phyloP scores from a whole-genome alignment of 371 early-diverging fungal genomes.

The Mucor lusitanicus region DNA sequence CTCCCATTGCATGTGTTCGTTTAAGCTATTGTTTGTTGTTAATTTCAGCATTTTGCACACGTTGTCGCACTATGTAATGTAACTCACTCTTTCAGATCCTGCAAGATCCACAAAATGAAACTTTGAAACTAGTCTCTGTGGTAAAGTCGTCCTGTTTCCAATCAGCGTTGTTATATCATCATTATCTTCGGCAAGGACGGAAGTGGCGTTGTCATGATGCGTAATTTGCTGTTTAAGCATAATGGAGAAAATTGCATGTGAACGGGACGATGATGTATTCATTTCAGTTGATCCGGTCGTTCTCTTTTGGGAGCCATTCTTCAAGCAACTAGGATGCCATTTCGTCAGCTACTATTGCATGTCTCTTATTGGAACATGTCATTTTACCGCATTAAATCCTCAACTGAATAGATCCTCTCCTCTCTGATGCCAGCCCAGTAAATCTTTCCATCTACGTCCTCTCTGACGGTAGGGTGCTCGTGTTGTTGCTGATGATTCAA shows the following conservation, averaged over 20 bases:
- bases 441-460: conserved; percentile 89
- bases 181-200: neutral
- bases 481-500: conserved; percentile 18
- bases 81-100: conserved; percentile 61
- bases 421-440: conserved; percentile 88
- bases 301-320: conserved; percentile 78
- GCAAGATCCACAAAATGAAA: conserved; percentile 27
- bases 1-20: conserved; percentile 88
- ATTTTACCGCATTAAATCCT: conserved; percentile 68
- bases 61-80: neutral
- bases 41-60: neutral
- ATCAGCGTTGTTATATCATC: neutral
- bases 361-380: neutral
- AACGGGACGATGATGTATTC: conserved; percentile 93
- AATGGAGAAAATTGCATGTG: conserved; percentile 97
- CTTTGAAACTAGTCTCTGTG: conserved; percentile 34
- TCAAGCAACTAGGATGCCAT: conserved; percentile 41
- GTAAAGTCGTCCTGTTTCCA: neutral
- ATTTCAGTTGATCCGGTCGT: conserved; percentile 95
- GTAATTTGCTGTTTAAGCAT: conserved; percentile 59
- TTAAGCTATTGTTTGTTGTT: conserved; percentile 62
- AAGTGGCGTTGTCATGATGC: conserved; percentile 13
- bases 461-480: conserved; percentile 63
- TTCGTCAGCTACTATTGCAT: neutral
- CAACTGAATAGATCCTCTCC: conserved; percentile 64